phyloP scores from a whole-genome alignment of 768 basidiomycete genomes.

The Tulasnella sp. region DNA sequence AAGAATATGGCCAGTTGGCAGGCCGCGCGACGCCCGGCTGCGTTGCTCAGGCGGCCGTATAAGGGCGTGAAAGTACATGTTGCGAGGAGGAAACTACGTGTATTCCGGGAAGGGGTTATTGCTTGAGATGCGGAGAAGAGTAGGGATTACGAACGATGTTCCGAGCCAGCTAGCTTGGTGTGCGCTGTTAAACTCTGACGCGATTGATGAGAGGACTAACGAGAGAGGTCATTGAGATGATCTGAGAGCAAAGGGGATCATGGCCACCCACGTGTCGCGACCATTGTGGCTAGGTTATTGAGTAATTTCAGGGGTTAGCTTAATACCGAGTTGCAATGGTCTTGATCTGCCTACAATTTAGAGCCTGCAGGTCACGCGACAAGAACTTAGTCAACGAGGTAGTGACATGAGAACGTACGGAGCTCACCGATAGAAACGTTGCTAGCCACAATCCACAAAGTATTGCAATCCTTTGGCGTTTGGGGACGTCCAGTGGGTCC shows the following conservation, averaged over 20 bases:
- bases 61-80: slow-evolving; percentile 75
- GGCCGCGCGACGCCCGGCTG: slow-evolving; percentile 58
- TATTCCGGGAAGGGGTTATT: background rate
- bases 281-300: slow-evolving; percentile 65
- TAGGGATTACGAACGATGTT: slow-evolving; percentile 39
- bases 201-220: slow-evolving; percentile 66
- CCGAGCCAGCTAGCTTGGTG: slow-evolving; percentile 79
- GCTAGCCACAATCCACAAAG: slow-evolving; percentile 63
- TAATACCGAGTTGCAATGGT: background rate
- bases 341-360: slow-evolving; percentile 36
- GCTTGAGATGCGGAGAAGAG: background rate
- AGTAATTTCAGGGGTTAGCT: background rate
- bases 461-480: slow-evolving; percentile 50
- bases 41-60: slow-evolving; percentile 70
- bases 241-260: background rate
- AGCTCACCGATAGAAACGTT: slow-evolving; percentile 57
- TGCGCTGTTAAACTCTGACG: slow-evolving; percentile 64
- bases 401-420: slow-evolving; percentile 9
- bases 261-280: slow-evolving; percentile 59
- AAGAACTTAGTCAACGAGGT: background rate
- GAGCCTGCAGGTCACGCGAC: slow-evolving; percentile 26
- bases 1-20: slow-evolving; percentile 53
- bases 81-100: slow-evolving; percentile 65
- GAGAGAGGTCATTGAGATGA: background rate
- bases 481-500: slow-evolving; percentile 53